A percentile compares a stretch with the other conserved stretches of the same genome.
phyloP scores from a whole-genome alignment of 2,329 filamentous ascomycete species.

The Penicillium rolfsii region DNA sequence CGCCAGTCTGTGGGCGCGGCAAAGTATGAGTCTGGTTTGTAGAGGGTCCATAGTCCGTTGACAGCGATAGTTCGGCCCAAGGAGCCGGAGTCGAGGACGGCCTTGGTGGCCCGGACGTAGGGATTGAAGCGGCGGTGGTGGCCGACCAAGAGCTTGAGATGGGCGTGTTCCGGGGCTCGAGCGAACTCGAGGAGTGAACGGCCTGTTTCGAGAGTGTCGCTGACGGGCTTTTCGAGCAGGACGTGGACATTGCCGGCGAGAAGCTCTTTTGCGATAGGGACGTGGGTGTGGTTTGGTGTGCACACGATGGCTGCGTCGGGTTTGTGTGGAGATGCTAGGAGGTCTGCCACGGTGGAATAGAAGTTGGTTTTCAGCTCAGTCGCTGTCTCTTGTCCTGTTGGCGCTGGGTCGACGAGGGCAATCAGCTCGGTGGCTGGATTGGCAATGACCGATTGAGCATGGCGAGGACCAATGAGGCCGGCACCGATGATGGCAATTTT shows the following conservation, averaged over 20 bases:
- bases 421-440: conserved; percentile 45
- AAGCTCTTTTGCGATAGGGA: conserved; percentile 54
- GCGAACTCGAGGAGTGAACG: conserved; percentile 27
- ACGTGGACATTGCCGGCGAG: conserved; percentile 55
- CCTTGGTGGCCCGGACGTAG: conserved; percentile 56
- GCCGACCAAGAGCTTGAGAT: conserved; percentile 57
- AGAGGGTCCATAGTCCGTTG: conserved; percentile 58
- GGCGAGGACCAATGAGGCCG: conserved; percentile 56
- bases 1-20: conserved; percentile 55
- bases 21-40: conserved; percentile 59
- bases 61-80: conserved; percentile 57
- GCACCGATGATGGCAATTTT: conserved; percentile 53
- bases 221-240: conserved; percentile 62
- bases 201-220: conserved; percentile 39
- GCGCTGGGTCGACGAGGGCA: conserved; percentile 54
- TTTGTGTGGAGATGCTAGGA: conserved; percentile 46
- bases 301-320: conserved; percentile 62
- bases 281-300: conserved; percentile 64
- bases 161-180: conserved; percentile 24
- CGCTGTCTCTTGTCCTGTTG: conserved; percentile 42
- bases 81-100: conserved; percentile 43
- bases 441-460: conserved; percentile 50
- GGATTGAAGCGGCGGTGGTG: conserved; percentile 65
- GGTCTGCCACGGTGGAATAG: conserved; percentile 47
- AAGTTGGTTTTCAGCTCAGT: conserved; percentile 43